Base-by-base conservation (phyloP, 2,329 filamentous ascomycete genomes). In the Colletotrichum karsti region DNA sequence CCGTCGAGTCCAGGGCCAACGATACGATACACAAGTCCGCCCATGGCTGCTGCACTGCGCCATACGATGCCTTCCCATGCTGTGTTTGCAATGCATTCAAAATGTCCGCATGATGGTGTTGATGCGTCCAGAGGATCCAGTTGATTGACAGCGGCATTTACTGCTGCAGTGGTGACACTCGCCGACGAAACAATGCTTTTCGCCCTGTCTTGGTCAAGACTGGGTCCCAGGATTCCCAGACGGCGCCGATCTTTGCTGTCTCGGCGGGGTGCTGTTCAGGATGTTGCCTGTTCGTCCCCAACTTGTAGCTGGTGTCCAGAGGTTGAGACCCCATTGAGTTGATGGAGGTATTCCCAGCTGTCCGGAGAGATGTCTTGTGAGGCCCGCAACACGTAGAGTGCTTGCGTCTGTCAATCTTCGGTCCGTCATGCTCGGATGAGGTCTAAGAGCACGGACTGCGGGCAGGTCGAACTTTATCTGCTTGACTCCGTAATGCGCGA, bases 371-470 rank as follows among this genome's bases (percentile, higher is more conserved):
- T 55, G 56, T 28, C 64, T 44, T 10, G 15, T 12, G 35, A 63
- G 42, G 58, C 59, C 63, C 42, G 42, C 51, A 22, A 64, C 51
- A 37, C 59, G 18, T 57, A 55, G 35, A 63, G 53, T 68, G 30
- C 61, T 54, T 64, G 54, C 60, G 54, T 56, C 60, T 68, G 65
- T 65, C 65, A 64, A 54, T 37, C 59, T 56, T 44, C 39, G 41
- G 61, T 53, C 39, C 44, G 24, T 42, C 54, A 39, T 44, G 46
- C 53, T 64, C 46, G 54, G 53, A 65, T 53, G 60, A 65, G 60
- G 46, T 61, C 26, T 53, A 7, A 7, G 60, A 48, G 65, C 65
- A 68, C 65, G 30, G 65, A 68, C 65, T 59, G 60, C 61, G 65
- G 61, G 39, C 65, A 65, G 35, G 28, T 37, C 46, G 61, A 65